Evolutionary conservation across 2,329 filamentous ascomycete species (phyloP).

Genomic region (Curvularia sp.): DNA sequence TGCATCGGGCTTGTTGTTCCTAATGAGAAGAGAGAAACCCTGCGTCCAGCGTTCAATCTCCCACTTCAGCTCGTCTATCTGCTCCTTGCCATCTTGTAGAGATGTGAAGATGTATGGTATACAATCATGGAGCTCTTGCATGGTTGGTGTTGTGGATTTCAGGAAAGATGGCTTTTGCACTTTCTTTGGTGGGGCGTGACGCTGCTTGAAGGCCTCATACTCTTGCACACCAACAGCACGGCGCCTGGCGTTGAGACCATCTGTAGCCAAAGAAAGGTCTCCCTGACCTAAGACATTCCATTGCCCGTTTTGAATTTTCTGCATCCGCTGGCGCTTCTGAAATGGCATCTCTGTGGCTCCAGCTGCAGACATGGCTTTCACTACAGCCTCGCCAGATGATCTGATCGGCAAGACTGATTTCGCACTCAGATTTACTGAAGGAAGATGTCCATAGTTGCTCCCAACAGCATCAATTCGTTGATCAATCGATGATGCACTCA

Average conservation of each 20-base stretch:
- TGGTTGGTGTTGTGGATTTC: background rate
- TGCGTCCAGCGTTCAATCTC: background rate
- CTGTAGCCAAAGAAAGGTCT: background rate
- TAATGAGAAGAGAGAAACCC: background rate
- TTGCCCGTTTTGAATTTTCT: background rate
- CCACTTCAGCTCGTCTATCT: background rate
- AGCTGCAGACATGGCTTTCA: background rate
- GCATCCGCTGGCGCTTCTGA: background rate
- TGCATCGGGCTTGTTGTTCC: background rate
- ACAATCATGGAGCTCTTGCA: background rate
- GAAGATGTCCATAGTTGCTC: background rate
- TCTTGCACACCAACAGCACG: constrained; percentile 5
- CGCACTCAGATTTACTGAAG: background rate
- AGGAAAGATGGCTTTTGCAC: background rate
- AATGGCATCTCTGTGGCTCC: background rate
- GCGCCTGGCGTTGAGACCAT: background rate
- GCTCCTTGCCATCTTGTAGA: background rate
- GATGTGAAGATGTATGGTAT: background rate
- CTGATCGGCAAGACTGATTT: background rate
- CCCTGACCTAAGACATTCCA: background rate
- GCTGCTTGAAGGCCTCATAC: background rate
- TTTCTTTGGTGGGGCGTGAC: background rate
- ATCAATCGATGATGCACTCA: background rate
- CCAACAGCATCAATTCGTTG: background rate
- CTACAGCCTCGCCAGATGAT: background rate